Base-by-base conservation (phyloP, 495 filamentous ascomycete genomes). In the Sordaria brevicollis region DNA sequence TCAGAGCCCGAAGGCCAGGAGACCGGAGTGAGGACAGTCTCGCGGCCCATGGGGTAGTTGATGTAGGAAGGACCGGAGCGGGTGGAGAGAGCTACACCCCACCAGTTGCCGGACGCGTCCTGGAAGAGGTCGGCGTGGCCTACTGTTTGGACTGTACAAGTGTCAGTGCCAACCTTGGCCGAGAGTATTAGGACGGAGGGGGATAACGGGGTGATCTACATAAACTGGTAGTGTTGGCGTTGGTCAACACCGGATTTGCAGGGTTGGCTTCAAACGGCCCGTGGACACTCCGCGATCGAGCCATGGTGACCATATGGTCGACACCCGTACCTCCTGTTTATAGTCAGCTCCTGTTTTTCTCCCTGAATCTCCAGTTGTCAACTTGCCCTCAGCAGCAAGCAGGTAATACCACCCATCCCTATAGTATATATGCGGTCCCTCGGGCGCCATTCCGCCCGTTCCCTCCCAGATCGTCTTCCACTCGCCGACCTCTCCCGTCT, bases 401-500 rank as follows among this genome's bases (percentile, higher is more conserved):
- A 92, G 81, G 68, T 91, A 92, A 74, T 89, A 89, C 73, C 83
- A 90, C 2, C 80, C 84, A 68, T 88, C 88, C 36, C 86, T 88
- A 35, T 80, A 81, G 71, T 87, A 89, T 43, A 91, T 85, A 68
- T 90, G 89, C 1, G 89, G 89, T 6, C 88, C 89, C 77, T 91
- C 89, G 0, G 88, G 85, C 4, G 83, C 78, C 35, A 74, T 69
- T 2, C 81, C 81, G 5, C 81, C 81, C 0, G 81, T 83, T 10
- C 81, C 81, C 39, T 81, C 80, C 81, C 81, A 83, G 17, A 82
- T 81, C 3, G 69, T 73, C n/a, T 62, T 68, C 79, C 79, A 83
- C 68, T 79, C 75, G 21, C 75, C 74, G 0, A 81, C 73, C 13
- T 76, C 72, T 0, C 81, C 81, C 0, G 79, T 79, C 4, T 82